Percentiles rank a stretch among this genome's conserved stretches.
phyloP scores from a whole-genome alignment of 148 eudicot species.

The Arctostaphylos glauca region DNA sequence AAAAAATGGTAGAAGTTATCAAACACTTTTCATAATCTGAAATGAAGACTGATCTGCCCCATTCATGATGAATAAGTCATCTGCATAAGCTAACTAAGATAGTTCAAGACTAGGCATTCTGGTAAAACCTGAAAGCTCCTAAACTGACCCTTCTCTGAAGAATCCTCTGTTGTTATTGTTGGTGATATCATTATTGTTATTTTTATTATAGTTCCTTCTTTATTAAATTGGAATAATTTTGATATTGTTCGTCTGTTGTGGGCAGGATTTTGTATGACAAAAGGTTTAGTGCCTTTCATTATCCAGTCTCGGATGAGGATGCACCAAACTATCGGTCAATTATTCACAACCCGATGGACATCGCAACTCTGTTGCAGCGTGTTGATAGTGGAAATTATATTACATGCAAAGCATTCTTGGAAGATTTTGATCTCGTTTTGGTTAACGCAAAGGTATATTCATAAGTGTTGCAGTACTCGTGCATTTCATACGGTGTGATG shows the following conservation, averaged over 20 bases:
- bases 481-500: not conserved
- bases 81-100: not conserved
- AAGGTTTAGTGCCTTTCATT: slow-evolving; percentile 90
- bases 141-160: not conserved
- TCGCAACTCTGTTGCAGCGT: slow-evolving; percentile 83
- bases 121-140: not conserved
- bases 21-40: not conserved
- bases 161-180: not conserved
- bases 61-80: not conserved
- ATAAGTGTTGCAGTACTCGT: not conserved
- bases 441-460: slow-evolving; percentile 77
- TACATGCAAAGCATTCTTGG: slow-evolving; percentile 70
- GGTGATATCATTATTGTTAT: not conserved
- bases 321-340: slow-evolving; percentile 94
- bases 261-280: slow-evolving; percentile 95
- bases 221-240: not conserved
- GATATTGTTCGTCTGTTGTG: slow-evolving; percentile 6
- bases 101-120: not conserved
- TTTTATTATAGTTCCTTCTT: not conserved
- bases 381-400: slow-evolving; percentile 89
- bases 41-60: not conserved
- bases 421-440: slow-evolving; percentile 89
- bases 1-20: not conserved
- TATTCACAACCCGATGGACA: slow-evolving; percentile 93
- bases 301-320: slow-evolving; percentile 93